Percentiles rank a stretch among this genome's conserved stretches.
Evolutionary conservation across 352 stramenopile species (phyloP).

Genomic region (Phytopythium vexans): DNA sequence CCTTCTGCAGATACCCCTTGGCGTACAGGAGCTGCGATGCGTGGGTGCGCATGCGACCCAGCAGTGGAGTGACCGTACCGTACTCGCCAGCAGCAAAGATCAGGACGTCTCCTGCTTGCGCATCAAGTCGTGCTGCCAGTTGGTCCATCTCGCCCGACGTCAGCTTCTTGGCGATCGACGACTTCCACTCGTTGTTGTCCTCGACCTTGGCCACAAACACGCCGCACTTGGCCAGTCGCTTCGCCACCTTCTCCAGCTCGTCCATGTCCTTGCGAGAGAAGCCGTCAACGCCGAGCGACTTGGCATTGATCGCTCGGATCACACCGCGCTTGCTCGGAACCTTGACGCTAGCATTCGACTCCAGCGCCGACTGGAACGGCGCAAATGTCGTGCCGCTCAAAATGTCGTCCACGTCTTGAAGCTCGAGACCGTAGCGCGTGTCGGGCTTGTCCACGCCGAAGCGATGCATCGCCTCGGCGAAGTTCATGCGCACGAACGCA

Average conservation of each 20-base stretch:
- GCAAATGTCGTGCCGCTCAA: constrained; percentile 37
- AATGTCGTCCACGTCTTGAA: constrained; percentile 50
- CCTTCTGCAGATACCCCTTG: constrained; percentile 54
- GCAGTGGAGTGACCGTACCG: constrained; percentile 43
- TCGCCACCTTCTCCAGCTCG: constrained; percentile 50
- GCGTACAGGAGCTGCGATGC: constrained; percentile 53
- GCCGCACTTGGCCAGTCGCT: constrained; percentile 30
- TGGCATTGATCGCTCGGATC: constrained; percentile 74
- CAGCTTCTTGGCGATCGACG: constrained; percentile 68
- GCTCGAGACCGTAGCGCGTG: constrained; percentile 71
- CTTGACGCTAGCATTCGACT: constrained; percentile 10
- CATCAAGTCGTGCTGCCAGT: constrained; percentile 45
- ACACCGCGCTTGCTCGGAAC: constrained; percentile 26
- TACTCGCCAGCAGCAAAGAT: constrained; percentile 63
- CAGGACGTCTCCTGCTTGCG: constrained; percentile 63
- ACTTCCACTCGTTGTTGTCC: constrained; percentile 52
- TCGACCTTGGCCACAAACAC: constrained; percentile 73
- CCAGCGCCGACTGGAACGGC: constrained; percentile 38
- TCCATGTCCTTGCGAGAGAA: constrained; percentile 80
- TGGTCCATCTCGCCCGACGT: constrained; percentile 35
- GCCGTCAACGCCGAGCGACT: constrained; percentile 36
- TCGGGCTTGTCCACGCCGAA: constrained; percentile 87
- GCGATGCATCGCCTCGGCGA: constrained; percentile 71
- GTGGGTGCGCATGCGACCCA: constrained; percentile 71
- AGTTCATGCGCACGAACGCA: constrained; percentile 66